phyloP scores from a whole-genome alignment of 2,329 filamentous ascomycete species.

The Eutypella sp. region DNA sequence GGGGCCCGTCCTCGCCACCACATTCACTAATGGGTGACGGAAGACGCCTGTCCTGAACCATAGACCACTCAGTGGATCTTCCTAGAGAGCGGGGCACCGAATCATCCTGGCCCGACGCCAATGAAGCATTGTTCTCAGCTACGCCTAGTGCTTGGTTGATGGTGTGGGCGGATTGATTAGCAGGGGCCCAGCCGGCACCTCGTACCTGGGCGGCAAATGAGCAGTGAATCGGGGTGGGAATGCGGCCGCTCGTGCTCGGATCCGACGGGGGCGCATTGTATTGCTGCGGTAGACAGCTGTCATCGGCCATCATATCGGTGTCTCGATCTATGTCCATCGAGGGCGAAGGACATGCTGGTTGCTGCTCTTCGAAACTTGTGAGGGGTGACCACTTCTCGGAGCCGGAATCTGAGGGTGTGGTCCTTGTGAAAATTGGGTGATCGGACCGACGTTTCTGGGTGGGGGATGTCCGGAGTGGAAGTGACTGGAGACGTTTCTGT shows the following conservation, averaged over 20 bases:
- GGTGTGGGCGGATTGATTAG: constrained; percentile 28
- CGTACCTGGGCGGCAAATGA: constrained; percentile 52
- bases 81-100: constrained; percentile 46
- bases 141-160: constrained; percentile 33
- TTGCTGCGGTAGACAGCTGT: constrained; percentile 16
- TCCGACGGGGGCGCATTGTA: constrained; percentile 24
- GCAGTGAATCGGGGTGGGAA: constrained; percentile 57
- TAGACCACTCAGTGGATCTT: constrained; percentile 43
- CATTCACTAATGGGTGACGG: constrained; percentile 57
- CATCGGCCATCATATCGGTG: constrained; percentile 48
- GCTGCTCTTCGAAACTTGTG: constrained; percentile 15
- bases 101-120: constrained; percentile 29
- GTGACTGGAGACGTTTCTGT: constrained; percentile 51
- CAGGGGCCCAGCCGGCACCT: constrained; percentile 43
- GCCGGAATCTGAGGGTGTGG: constrained; percentile 36
- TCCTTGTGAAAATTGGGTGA: constrained; percentile 22
- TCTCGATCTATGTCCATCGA: constrained; percentile 36
- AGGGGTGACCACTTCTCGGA: constrained; percentile 34
- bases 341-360: constrained; percentile 16
- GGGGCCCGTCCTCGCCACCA: constrained; percentile 39
- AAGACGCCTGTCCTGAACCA: constrained; percentile 47
- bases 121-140: constrained; percentile 24
- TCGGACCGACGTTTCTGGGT: constrained; percentile 30
- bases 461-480: constrained; percentile 45
- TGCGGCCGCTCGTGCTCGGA: constrained; percentile 38